These are phyloP conservation scores for Syzygium oleosum DNA, from an alignment of 345 rosid genomes.

Conservation along the genomic window DNA sequence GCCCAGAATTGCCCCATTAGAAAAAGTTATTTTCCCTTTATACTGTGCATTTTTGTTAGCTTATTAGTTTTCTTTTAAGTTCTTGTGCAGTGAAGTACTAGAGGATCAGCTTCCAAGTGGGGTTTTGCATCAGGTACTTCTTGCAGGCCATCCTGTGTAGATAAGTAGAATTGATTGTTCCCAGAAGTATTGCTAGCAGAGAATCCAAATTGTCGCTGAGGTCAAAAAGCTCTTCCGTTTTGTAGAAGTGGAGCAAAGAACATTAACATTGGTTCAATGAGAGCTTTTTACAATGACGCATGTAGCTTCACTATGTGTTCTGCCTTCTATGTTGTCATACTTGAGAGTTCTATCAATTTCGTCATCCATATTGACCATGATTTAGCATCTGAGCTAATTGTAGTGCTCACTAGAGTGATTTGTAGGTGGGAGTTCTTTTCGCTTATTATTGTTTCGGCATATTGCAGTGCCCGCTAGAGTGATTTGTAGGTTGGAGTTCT, in stretches of 20 bases:
- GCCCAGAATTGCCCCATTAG: background rate
- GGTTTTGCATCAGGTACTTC: slow-evolving; percentile 67
- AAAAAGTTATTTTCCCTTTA: background rate
- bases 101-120: slow-evolving; percentile 49
- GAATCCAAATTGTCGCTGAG: background rate
- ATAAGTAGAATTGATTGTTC: background rate
- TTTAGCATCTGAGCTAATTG: background rate
- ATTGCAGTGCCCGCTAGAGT: background rate
- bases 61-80: background rate
- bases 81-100: slow-evolving; percentile 66
- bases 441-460: background rate
- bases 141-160: background rate
- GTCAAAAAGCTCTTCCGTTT: background rate
- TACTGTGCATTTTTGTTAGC: background rate
- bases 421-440: background rate
- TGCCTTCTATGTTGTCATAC: background rate
- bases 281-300: background rate
- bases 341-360: background rate
- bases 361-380: background rate
- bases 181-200: background rate
- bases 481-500: background rate
- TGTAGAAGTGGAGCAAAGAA: background rate
- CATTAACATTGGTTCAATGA: background rate
- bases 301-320: background rate
- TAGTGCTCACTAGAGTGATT: background rate